Evolutionary conservation across 805 yeast genomes (phyloP), one percentile per base, ranked within the genome.

Genomic region (Myxozyma mucilagina): DNA sequence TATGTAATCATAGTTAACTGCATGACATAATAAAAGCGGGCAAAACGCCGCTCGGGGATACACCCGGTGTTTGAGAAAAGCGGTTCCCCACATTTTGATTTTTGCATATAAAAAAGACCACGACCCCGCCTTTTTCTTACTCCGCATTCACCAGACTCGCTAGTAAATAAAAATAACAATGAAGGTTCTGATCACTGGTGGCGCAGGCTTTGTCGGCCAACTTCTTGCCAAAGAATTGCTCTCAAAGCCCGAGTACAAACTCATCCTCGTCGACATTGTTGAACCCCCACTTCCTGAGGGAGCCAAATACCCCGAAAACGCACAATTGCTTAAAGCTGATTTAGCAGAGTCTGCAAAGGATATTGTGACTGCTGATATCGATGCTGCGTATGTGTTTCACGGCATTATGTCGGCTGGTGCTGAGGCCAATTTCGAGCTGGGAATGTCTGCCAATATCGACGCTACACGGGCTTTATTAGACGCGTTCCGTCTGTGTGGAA

Each of bases 341-440:
- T 57, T 68, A 14, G 51, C 54, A 14, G 53, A 51, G 7, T 60
- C 64, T 14, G 57, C 65, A 7, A 44, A 29, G 20, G 38, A 42
- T 3, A 50, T 66, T 4, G 53, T 61, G 35, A 50, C 56, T 18
- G 16, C 47, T 13, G 61, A 57, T 38, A 18, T 66, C 14, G 66
- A 64, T 42, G 61, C 56, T 3, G 64, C 59, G 24, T 67, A 51
- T 38, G 53, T 68, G 24, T 66, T 68, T 47, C 71, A 68, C 53
- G 71, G 71, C 16, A 65, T 68, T 57, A 68, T 68, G 71, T 68
- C 71, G 4, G 64, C 69, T 14, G 71, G 71, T 14, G 53, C 71
- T 7, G 71, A 68, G 55, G 64, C 57, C 39, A 59, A 68, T 51
- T 68, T 67, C 42, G 69, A 66, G 53, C 67, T 68, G 16, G 71